Conservation (phyloP, 2,329 filamentous ascomycete genomes). For the Tolypocladium nubicola region DNA sequence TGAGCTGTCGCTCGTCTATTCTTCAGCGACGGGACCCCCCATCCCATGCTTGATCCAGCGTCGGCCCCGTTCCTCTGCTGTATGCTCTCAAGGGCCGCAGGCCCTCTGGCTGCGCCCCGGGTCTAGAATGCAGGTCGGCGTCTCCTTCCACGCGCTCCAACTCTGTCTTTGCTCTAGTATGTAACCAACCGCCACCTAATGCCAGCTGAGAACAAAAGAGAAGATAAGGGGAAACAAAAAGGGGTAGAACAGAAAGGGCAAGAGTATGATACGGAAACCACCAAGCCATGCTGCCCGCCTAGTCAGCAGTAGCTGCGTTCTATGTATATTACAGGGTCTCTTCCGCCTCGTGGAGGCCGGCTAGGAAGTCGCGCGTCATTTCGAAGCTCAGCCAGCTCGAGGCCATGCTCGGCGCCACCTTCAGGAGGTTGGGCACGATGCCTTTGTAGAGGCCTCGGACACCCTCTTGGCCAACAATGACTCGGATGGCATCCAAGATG, state of each 20-base stretch:
- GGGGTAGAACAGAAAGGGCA: neutral
- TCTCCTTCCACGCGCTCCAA: neutral
- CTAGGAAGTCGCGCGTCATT: constrained; percentile 76
- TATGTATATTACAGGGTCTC: constrained; percentile 13
- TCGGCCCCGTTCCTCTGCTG: neutral
- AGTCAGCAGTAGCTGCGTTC: neutral
- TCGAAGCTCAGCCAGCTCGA: constrained; percentile 98
- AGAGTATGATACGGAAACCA: neutral
- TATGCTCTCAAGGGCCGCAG: neutral
- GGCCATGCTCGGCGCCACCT: constrained; percentile 97
- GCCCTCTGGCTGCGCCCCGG: neutral
- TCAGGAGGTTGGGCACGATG: constrained; percentile 87
- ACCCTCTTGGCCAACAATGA: constrained; percentile 79
- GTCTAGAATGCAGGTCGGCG: constrained; percentile 1
- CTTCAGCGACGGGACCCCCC: constrained; percentile 4
- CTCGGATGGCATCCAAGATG: constrained; percentile 69
- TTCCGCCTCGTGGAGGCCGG: constrained; percentile 42
- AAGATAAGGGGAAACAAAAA: neutral
- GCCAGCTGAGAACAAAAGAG: constrained; percentile 2
- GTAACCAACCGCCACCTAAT: constrained; percentile 3
- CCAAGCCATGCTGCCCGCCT: neutral
- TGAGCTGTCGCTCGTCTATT: constrained; percentile 11
- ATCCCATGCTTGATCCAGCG: neutral
- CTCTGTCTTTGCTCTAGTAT: constrained; percentile 3
- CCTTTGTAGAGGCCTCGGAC: constrained; percentile 86